phyloP scores from a whole-genome alignment of 495 filamentous ascomycete species.

The Astrothelium macrocarpum region DNA sequence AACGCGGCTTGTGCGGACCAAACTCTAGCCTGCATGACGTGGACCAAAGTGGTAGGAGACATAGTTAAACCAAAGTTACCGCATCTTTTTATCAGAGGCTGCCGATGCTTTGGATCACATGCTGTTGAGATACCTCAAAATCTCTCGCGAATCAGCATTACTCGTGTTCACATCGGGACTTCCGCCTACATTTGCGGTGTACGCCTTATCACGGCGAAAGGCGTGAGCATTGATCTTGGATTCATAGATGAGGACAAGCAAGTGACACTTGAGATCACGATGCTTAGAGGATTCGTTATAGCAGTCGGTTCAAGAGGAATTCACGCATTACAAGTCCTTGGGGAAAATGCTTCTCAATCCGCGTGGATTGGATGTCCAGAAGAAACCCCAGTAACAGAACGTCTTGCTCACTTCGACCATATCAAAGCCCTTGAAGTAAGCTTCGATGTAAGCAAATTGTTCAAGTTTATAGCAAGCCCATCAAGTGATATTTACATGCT shows the following conservation, averaged over 20 bases:
- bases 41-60: constrained; percentile 10
- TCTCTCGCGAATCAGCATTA: constrained; percentile 7
- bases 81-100: constrained; percentile 9
- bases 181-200: constrained; percentile 6
- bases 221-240: constrained; percentile 7
- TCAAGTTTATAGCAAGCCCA: not conserved
- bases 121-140: constrained; percentile 6
- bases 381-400: constrained; percentile 9
- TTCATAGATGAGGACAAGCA: not conserved
- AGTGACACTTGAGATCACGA: constrained; percentile 7
- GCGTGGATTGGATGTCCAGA: constrained; percentile 10
- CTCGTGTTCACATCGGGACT: constrained; percentile 4
- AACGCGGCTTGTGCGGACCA: constrained; percentile 4
- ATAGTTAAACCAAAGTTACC: constrained; percentile 1
- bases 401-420: constrained; percentile 7
- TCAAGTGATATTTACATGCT: constrained; percentile 4
- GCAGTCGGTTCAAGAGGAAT: constrained; percentile 9
- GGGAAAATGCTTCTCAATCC: constrained; percentile 5
- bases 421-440: constrained; percentile 7
- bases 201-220: constrained; percentile 8
- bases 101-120: constrained; percentile 10
- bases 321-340: constrained; percentile 6
- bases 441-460: constrained; percentile 7
- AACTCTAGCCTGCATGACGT: constrained; percentile 2
- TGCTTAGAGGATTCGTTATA: constrained; percentile 8